A percentile compares a stretch with the other conserved stretches of the same genome.
Evolutionary conservation across 2,329 filamentous ascomycete genomes (phyloP).

Genomic region (Plenodomus biglobosus): DNA sequence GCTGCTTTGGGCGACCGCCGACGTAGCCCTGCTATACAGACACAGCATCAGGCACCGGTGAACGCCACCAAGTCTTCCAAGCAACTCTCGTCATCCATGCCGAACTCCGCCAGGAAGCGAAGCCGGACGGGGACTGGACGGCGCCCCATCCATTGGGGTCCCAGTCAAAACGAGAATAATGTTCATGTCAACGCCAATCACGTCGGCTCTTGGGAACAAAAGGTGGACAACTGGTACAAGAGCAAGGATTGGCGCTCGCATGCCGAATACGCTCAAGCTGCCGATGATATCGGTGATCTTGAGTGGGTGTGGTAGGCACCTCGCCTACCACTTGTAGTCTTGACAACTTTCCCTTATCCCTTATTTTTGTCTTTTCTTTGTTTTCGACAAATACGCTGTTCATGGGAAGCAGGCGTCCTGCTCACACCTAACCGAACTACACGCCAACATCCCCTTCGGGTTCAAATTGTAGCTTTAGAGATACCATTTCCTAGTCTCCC

Average conservation of each 20-base stretch:
- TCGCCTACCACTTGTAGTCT: slow-evolving; percentile 60
- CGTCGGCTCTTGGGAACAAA: slow-evolving; percentile 38
- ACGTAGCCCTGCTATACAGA: slow-evolving; percentile 61
- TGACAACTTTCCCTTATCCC: slow-evolving; percentile 43
- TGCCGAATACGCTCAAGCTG: slow-evolving; percentile 28
- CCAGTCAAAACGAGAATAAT: slow-evolving; percentile 39
- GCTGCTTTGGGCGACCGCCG: slow-evolving; percentile 81
- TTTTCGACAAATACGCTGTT: slow-evolving; percentile 20
- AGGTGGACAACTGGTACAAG: slow-evolving; percentile 47
- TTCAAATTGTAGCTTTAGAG: slow-evolving; percentile 43
- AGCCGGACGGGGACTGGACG: slow-evolving; percentile 44
- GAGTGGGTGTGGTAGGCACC: slow-evolving; percentile 93
- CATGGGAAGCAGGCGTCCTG: slow-evolving; percentile 30
- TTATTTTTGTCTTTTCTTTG: slow-evolving; percentile 30
- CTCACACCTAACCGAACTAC: slow-evolving; percentile 13
- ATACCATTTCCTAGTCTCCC: slow-evolving; percentile 43
- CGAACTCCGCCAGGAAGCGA: slow-evolving; percentile 43
- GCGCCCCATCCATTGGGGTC: slow-evolving; percentile 40
- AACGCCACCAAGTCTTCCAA: slow-evolving; percentile 46
- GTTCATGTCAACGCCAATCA: slow-evolving; percentile 1
- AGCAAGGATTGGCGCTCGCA: slow-evolving; percentile 55
- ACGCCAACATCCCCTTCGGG: slow-evolving; percentile 19
- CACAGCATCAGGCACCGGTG: slow-evolving; percentile 48
- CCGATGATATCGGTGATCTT: slow-evolving; percentile 74
- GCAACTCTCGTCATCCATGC: slow-evolving; percentile 32